Evolutionary conservation across 2,329 filamentous ascomycete species (phyloP), one percentile per base, ranked within the genome.

Genomic region (Apiospora saccharicola): DNA sequence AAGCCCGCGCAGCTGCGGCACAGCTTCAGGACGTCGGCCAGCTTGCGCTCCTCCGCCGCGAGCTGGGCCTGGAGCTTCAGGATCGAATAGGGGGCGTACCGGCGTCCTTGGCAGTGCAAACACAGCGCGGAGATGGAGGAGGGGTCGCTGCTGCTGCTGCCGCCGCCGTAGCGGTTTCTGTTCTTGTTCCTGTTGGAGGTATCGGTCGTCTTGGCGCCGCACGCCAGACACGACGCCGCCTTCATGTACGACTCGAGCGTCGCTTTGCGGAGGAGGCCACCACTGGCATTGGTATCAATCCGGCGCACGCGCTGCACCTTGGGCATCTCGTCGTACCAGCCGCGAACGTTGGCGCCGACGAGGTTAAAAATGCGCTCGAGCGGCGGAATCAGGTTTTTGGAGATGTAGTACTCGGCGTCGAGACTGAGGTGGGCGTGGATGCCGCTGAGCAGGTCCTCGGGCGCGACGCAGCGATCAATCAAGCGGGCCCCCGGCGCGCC

Each of bases 261-360:
- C 80, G 90, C 93, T 79, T 89, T 92, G 77, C 83, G 83, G 77
- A 73, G 76, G 76, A 71, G 73, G 5, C 19, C 76, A n/a, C 72
- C 57, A 34, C 64, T 71, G 24, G 71, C 51, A 68, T 71, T 30
- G 12, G 80, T 78, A 44, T 88, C 86, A n/a, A 94, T 83, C 71
- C 89, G 89, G 41, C 92, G 89, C 67, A 96, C 90, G 12, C 92
- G 91, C 79, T 95, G 93, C 26, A 96, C 87, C 81, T 97, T 98
- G 67, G 96, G 96, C 94, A 98, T 97, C 82, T 98, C 95, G 75
- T 98, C 94, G 79, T 95, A 98, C 96, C 96, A 99, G 73, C 90
- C 89, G 24, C 93, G 86, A 0, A 98, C 93, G 80, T 96, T 97
- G 44, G 95, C 96, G 8, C 96, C 96, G 2, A 98, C 93, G 3